Conservation (phyloP, 2,329 filamentous ascomycete species). For the Chrysoporthe puriensis region DNA sequence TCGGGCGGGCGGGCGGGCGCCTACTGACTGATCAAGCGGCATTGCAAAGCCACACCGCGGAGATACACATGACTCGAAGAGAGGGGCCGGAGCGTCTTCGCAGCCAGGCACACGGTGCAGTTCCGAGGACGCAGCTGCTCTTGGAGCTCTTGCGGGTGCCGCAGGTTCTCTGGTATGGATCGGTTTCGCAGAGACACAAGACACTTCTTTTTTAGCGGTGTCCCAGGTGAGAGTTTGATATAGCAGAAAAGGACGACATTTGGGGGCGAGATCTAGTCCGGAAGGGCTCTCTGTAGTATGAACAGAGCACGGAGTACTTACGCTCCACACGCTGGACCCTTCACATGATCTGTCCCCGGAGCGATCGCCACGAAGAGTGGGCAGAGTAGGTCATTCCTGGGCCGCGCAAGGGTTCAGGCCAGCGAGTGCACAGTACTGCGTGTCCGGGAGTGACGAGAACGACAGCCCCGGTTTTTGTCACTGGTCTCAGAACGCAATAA, state of each 20-base stretch:
- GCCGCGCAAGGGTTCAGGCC: neutral
- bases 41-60: neutral
- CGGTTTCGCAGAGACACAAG: too few species aligned
- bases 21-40: neutral
- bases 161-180: too few species aligned
- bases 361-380: neutral
- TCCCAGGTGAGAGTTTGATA: too few species aligned
- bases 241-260: too few species aligned
- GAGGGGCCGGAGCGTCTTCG: neutral
- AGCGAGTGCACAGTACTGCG: neutral
- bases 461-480: neutral
- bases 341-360: constrained; percentile 11
- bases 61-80: neutral
- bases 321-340: neutral
- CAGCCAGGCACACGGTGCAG: neutral
- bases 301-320: neutral
- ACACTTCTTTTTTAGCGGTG: too few species aligned
- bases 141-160: too few species aligned
- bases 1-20: too few species aligned
- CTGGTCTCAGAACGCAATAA: neutral
- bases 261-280: neutral
- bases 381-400: neutral
- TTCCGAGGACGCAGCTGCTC: neutral
- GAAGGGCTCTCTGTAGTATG: neutral
- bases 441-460: neutral